Base-by-base conservation (phyloP, 768 basidiomycete species). In the Mycena metata region DNA sequence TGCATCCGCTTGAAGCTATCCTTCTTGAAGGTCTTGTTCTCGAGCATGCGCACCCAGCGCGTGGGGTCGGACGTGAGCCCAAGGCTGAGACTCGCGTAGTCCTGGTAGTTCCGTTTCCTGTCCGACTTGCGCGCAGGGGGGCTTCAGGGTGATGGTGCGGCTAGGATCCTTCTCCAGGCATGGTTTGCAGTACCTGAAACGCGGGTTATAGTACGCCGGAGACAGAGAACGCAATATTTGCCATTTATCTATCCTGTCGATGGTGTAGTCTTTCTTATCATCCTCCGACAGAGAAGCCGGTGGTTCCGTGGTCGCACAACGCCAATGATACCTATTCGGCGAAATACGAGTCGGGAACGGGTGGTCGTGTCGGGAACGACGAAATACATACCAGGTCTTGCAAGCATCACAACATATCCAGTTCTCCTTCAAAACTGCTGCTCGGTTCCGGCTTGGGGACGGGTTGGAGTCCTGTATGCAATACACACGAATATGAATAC, bases 381-480 rank as follows among this genome's bases (percentile, higher is more conserved):
- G 39, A 39, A 39, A 39, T 39, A 39, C 39, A 39, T 39, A 95
- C 93, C 93, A 95, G 35, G 82, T 86, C 79, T 90, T 91, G 83
- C 92, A 94, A 23, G 86, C 85, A 73, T 95, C 94, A 76, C 95
- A 96, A 69, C 89, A 81, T 63, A 96, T 89, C 95, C 94, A 96
- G 73, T 82, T 88, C 70, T 93, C 92, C 76, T 91, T 90, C 69
- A 39, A 39, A 11, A 39, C 39, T 39, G 39, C 39, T 39, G 39
- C 39, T 39, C 39, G 10, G 39, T 39, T 39, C 11, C 39, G 39
- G 15, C 39, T 39, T 39, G 39, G 39, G 3, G 39, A 39, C 39
- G 39, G 39, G 9, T 39, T 39, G 39, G 39, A 39, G 39, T 39
- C 11, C 39, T 39, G 15, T 39, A 15, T 5, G 15, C 39, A 39